Conservation (phyloP, 1,139 yeast genomes). For the Yamadazyma friedrichii region DNA sequence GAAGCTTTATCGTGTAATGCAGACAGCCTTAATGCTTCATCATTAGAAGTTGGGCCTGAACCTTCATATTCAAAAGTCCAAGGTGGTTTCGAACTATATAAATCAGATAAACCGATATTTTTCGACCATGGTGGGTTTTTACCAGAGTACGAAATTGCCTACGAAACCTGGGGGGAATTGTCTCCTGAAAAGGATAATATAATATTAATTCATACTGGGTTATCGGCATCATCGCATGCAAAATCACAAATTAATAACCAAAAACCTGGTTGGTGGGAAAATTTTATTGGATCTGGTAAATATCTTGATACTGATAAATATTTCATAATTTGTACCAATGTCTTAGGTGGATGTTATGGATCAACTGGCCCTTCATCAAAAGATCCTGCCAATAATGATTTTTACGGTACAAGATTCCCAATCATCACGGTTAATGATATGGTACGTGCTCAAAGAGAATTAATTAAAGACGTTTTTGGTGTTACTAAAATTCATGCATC, state of each 20-base stretch:
- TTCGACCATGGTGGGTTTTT: constrained; percentile 82
- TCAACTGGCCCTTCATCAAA: constrained; percentile 88
- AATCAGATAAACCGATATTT: constrained; percentile 56
- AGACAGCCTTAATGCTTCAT: constrained; percentile 15
- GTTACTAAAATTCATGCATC: constrained; percentile 70
- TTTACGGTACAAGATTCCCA: constrained; percentile 88
- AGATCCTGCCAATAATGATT: constrained; percentile 65
- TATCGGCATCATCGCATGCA: constrained; percentile 95
- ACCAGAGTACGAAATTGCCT: constrained; percentile 77
- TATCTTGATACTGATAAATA: constrained; percentile 78
- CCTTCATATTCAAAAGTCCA: constrained; percentile 75
- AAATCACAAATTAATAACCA: constrained; percentile 71
- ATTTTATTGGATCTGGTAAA: constrained; percentile 81
- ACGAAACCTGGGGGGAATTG: constrained; percentile 86
- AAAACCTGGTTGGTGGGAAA: constrained; percentile 94
- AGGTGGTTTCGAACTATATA: constrained; percentile 64
- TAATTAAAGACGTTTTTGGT: constrained; percentile 60
- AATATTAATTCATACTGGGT: constrained; percentile 81
- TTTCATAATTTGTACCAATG: constrained; percentile 86
- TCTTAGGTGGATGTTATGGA: constrained; percentile 92
- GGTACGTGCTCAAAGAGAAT: constrained; percentile 82
- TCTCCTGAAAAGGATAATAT: constrained; percentile 66
- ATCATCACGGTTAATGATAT: constrained; percentile 82
- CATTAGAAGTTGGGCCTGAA: constrained; percentile 73
- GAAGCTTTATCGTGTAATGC: constrained; percentile 34